These are phyloP conservation scores for Drechslerella dactyloides DNA, from an alignment of 2,329 filamentous ascomycete genomes.

Conservation along the genomic window DNA sequence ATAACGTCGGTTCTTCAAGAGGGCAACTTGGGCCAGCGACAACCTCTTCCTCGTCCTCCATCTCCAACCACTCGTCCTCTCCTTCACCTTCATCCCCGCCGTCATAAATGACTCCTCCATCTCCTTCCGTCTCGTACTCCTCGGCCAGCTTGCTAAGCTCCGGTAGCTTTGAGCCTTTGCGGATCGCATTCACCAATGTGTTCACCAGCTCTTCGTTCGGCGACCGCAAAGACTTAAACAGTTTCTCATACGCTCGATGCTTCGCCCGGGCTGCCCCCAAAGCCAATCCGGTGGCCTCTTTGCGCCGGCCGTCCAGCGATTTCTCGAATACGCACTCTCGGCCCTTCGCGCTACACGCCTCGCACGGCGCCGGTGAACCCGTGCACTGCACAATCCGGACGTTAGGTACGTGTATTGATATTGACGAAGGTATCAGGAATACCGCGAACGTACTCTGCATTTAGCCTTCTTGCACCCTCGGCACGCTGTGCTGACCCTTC, in stretches of 20 bases:
- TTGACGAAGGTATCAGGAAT: too few relatives aligned
- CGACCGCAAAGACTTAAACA: constrained; percentile 24
- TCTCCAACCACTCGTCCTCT: background rate
- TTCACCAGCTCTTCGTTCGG: constrained; percentile 18
- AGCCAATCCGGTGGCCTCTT: constrained; percentile 31
- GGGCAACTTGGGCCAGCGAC: constrained; percentile 30
- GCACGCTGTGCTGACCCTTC: constrained; percentile 33
- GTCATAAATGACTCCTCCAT: background rate
- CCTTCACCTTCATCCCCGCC: background rate
- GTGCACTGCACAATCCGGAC: constrained; percentile 23
- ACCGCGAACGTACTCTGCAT: constrained; percentile 25
- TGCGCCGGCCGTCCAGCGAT: constrained; percentile 27
- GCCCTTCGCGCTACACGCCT: constrained; percentile 16
- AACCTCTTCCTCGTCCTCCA: constrained; percentile 3
- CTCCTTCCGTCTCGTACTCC: background rate
- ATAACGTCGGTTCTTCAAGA: too few relatives aligned
- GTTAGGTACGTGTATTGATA: too few relatives aligned
- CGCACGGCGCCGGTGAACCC: constrained; percentile 30
- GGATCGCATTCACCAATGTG: constrained; percentile 31
- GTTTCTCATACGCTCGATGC: constrained; percentile 22
- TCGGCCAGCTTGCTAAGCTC: constrained; percentile 21
- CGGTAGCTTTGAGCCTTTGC: constrained; percentile 13
- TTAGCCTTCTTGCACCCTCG: constrained; percentile 36
- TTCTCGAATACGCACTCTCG: constrained; percentile 36
- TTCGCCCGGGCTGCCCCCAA: constrained; percentile 24